Conservation (phyloP, 768 basidiomycete species). For the Chalciporus sphaerocephalus region DNA sequence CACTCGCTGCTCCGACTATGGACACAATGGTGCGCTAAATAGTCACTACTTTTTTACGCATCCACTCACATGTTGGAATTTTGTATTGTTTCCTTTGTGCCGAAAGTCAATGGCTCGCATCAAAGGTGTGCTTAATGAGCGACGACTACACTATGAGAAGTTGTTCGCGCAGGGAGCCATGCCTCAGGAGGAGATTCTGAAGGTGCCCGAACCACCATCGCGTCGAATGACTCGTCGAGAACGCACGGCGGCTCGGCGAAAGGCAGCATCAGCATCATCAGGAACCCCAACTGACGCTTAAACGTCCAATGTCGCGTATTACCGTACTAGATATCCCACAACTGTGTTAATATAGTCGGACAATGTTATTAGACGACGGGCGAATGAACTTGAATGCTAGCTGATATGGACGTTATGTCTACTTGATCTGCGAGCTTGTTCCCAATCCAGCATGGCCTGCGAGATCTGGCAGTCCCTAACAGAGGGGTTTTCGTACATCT, state of each 20-base stretch:
- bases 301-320: background rate
- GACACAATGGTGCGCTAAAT: slow-evolving; percentile 42
- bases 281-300: slow-evolving; percentile 1
- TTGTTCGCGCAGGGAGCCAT: slow-evolving; percentile 17
- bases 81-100: no score
- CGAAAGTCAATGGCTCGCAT: slow-evolving; percentile 97
- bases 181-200: slow-evolving; percentile 17
- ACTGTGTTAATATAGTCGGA: slow-evolving; percentile 3
- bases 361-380: slow-evolving; percentile 5
- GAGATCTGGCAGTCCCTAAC: slow-evolving; percentile 78
- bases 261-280: slow-evolving; percentile 1
- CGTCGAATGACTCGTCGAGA: slow-evolving; percentile 22
- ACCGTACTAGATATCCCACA: slow-evolving; percentile 9
- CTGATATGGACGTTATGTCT: slow-evolving; percentile 4
- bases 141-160: slow-evolving; percentile 72
- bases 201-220: slow-evolving; percentile 10
- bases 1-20: slow-evolving; percentile 28
- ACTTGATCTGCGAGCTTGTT: slow-evolving; percentile 27
- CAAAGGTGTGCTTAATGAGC: slow-evolving; percentile 88
- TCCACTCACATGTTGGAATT: slow-evolving; percentile 4
- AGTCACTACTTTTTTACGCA: background rate
- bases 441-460: slow-evolving; percentile 66
- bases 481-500: slow-evolving; percentile 59
- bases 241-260: slow-evolving; percentile 16
- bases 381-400: slow-evolving; percentile 10